These are phyloP conservation scores for Candida palmyrensis DNA, from an alignment of 805 yeast genomes.

Conservation along the genomic window DNA sequence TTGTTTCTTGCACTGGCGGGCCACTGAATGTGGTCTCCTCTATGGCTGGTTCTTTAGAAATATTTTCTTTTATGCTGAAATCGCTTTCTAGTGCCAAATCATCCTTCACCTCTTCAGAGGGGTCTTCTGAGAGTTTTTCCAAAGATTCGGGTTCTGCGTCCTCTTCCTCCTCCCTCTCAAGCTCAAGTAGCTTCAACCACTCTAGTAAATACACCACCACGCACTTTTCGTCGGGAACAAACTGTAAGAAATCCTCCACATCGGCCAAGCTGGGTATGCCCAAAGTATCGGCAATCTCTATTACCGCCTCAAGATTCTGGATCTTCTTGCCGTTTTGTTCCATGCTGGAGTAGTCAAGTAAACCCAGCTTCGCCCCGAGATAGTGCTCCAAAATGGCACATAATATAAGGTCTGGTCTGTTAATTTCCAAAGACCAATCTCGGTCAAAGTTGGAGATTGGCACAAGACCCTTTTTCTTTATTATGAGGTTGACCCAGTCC, in stretches of 20 bases:
- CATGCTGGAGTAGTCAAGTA: conserved; percentile 28
- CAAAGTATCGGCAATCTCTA: conserved; percentile 38
- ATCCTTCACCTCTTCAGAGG: not conserved
- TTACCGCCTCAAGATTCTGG: conserved; percentile 29
- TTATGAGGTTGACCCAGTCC: conserved; percentile 47
- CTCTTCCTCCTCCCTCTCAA: conserved; percentile 4
- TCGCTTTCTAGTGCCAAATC: not conserved
- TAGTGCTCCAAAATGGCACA: conserved; percentile 30
- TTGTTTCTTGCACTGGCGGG: not conserved
- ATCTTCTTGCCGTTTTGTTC: conserved; percentile 20
- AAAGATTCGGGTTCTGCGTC: not conserved
- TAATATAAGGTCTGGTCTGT: conserved; percentile 42
- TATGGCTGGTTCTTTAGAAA: not conserved
- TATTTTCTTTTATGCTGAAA: not conserved
- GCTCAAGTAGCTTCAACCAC: conserved; percentile 45
- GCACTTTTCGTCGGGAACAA: conserved; percentile 56
- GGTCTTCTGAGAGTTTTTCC: not conserved
- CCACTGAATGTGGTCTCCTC: not conserved
- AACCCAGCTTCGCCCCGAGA: conserved; percentile 7
- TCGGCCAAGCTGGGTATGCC: conserved; percentile 52
- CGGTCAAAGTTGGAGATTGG: conserved; percentile 44
- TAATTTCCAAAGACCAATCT: conserved; percentile 50
- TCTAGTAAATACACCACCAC: conserved; percentile 54
- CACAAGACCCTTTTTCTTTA: conserved; percentile 14
- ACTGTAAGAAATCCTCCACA: conserved; percentile 45